phyloP scores from a whole-genome alignment of 2,329 filamentous ascomycete species.

The Xylaria sp. region DNA sequence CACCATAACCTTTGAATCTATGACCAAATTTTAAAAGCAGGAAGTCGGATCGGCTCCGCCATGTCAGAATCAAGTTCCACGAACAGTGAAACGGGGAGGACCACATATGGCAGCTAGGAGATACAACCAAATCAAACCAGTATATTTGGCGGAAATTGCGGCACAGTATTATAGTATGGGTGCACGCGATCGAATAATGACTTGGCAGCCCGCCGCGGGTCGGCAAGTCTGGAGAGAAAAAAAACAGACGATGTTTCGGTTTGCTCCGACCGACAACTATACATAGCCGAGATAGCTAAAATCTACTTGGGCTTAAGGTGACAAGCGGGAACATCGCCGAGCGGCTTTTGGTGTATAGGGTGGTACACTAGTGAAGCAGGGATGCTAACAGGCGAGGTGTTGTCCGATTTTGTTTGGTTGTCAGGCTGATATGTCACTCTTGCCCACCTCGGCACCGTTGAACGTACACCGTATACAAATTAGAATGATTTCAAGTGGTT shows the following conservation, averaged over 20 bases:
- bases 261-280: neutral
- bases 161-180: no score
- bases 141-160: no score
- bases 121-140: no score
- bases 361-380: neutral
- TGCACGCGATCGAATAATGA: neutral
- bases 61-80: no score
- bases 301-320: no score
- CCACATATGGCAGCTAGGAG: no score
- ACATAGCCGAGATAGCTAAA: no score
- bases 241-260: neutral
- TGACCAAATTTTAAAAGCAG: neutral
- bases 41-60: neutral
- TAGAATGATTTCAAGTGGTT: neutral
- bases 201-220: neutral
- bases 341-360: neutral
- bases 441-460: neutral
- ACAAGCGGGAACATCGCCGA: neutral
- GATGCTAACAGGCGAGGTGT: slow-evolving; percentile 9
- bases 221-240: neutral
- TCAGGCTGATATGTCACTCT: slow-evolving; percentile 3
- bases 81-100: no score
- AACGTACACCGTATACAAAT: neutral
- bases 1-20: no score
- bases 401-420: slow-evolving; percentile 27